Conservation (phyloP, 2,329 filamentous ascomycete genomes). For the Podosphaera fusca region DNA sequence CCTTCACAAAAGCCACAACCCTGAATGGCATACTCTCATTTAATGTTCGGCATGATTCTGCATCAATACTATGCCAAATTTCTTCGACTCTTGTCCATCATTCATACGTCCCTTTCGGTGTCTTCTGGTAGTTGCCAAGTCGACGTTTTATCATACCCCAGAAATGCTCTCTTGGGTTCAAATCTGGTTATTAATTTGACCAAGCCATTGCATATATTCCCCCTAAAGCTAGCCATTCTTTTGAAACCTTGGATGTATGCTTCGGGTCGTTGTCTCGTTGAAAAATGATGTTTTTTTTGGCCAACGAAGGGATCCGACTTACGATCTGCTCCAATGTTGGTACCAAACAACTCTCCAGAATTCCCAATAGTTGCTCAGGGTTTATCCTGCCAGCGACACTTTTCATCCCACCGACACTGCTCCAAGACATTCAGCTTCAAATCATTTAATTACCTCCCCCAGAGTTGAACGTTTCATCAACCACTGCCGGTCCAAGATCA, state of each 20-base stretch:
- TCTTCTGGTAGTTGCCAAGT: not conserved
- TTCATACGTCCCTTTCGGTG: not conserved
- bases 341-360: not conserved
- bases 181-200: not conserved
- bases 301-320: not conserved
- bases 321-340: not conserved
- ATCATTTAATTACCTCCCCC: not conserved
- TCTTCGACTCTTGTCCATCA: not conserved
- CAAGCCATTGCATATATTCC: not conserved
- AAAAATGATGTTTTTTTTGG: not conserved
- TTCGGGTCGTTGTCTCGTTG: not conserved
- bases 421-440: not conserved
- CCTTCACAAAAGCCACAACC: not conserved
- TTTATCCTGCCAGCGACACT: not conserved
- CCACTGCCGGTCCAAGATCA: not conserved
- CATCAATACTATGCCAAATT: too few species aligned
- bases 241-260: too few species aligned
- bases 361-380: not conserved
- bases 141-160: not conserved
- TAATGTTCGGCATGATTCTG: not conserved
- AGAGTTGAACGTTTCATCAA: not conserved
- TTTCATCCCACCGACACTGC: not conserved
- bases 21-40: not conserved
- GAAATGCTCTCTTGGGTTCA: not conserved
- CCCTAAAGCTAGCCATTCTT: not conserved